phyloP scores from a whole-genome alignment of 2,329 filamentous ascomycete species.

The Leptographium lundbergii region DNA sequence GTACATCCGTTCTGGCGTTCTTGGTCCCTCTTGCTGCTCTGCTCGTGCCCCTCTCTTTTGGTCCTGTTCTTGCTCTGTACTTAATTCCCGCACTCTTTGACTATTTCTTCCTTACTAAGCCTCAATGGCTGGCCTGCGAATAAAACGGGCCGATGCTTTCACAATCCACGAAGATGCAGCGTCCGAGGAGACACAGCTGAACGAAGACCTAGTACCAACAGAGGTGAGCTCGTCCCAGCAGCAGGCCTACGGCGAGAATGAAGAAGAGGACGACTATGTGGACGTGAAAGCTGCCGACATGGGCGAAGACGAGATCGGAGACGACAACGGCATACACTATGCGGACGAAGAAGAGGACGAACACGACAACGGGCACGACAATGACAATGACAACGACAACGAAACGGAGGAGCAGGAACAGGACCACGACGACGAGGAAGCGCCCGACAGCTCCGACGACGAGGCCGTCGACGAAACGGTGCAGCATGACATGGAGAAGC shows the following conservation, averaged over 20 bases:
- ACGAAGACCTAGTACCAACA: slow-evolving; percentile 26
- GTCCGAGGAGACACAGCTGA: slow-evolving; percentile 36
- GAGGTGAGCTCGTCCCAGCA: slow-evolving; percentile 15
- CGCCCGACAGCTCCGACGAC: slow-evolving; percentile 44
- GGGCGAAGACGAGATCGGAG: slow-evolving; percentile 19
- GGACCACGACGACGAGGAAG: slow-evolving; percentile 25
- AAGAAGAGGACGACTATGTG: background rate
- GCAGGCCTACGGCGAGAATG: slow-evolving; percentile 16
- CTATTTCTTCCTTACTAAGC: background rate
- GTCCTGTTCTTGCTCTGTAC: background rate
- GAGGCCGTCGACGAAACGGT: slow-evolving; percentile 54
- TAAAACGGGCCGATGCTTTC: slow-evolving; percentile 26
- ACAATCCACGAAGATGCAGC: slow-evolving; percentile 36
- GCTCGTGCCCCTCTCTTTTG: background rate
- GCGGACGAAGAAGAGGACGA: slow-evolving; percentile 32
- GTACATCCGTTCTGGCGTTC: background rate
- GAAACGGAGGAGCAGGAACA: slow-evolving; percentile 7
- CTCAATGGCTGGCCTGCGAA: slow-evolving; percentile 13
- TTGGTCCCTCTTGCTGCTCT: background rate
- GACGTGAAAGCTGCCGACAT: slow-evolving; percentile 10
- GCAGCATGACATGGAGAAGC: slow-evolving; percentile 73
- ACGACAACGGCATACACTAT: slow-evolving; percentile 30
- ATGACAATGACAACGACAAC: slow-evolving; percentile 13
- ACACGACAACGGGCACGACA: slow-evolving; percentile 23
- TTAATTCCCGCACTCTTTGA: background rate